Evolutionary conservation across 2,329 filamentous ascomycete genomes (phyloP).

Genomic region (Neurospora sp.): DNA sequence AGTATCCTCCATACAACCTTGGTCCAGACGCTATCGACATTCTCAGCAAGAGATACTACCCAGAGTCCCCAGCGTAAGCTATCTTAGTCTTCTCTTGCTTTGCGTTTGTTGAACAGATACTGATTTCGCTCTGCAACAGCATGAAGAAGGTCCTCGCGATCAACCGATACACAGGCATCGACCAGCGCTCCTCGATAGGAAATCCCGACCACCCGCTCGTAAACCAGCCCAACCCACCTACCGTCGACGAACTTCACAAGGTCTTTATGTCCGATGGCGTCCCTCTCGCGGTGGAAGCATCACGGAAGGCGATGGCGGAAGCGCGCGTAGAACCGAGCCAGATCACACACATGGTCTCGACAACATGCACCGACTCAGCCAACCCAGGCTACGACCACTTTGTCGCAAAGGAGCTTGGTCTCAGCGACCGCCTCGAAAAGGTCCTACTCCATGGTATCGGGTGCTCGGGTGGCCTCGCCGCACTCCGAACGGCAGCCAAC

Average conservation of each 20-base stretch:
- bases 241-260: constrained; percentile 44
- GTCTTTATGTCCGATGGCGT: constrained; percentile 48
- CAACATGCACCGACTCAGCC: constrained; percentile 59
- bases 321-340: constrained; percentile 38
- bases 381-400: constrained; percentile 61
- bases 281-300: constrained; percentile 44
- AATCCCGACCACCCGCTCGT: constrained; percentile 50
- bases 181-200: constrained; percentile 51
- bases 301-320: constrained; percentile 45
- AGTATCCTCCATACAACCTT: constrained; percentile 50
- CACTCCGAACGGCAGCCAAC: constrained; percentile 54
- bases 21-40: constrained; percentile 39
- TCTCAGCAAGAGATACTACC: constrained; percentile 47
- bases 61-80: constrained; percentile 47
- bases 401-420: constrained; percentile 47
- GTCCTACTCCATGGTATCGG: constrained; percentile 57
- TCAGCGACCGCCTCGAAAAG: constrained; percentile 50
- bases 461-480: constrained; percentile 54
- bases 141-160: constrained; percentile 54
- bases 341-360: constrained; percentile 58
- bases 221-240: constrained; percentile 43
- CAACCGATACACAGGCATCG: constrained; percentile 56
- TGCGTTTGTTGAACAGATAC: background rate
- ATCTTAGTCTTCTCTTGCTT: background rate
- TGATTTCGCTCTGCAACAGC: constrained; percentile 24